Conservation (phyloP, 176 grass and related monocot species). For the sorghum (Sorghum bicolor) region Sorghum_bicolor_NCBIv3 NC_012871.2:68863501-68864000, state of each 20-base stretch:
- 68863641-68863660: neutral
- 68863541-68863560: conserved; percentile 9
- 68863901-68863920: neutral
- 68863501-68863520: neutral
- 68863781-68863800: neutral
- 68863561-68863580: neutral
- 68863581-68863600: neutral
- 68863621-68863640: neutral
- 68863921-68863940: neutral
- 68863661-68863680: neutral
- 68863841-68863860: neutral
- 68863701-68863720: neutral
- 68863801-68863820: neutral
- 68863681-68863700: neutral
- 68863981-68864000: neutral
- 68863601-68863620: neutral
- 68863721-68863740: neutral
- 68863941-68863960: neutral
- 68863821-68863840: neutral
- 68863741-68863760: neutral
- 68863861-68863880: neutral
- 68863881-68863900: neutral
- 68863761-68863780: neutral
- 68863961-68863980: neutral
- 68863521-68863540: neutral